A percentile compares a stretch with the other conserved stretches of the same genome.
These are phyloP conservation scores for Oenanthe javanica DNA, from an alignment of 140 eudicot species.

Conservation along the genomic window DNA sequence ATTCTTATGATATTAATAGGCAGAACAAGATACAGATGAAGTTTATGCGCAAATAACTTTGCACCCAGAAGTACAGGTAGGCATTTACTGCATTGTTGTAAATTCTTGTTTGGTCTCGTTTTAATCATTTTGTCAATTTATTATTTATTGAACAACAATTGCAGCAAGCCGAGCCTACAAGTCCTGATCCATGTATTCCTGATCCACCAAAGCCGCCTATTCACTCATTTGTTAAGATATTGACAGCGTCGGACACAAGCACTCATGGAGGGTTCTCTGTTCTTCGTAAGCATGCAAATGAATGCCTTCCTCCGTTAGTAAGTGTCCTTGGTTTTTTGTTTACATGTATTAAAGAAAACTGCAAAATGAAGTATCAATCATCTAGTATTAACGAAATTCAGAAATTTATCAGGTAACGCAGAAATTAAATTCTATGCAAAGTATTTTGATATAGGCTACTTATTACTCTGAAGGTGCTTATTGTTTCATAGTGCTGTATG, in stretches of 20 bases:
- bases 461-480: not conserved
- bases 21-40: constrained; percentile 63
- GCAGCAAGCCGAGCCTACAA: constrained; percentile 45
- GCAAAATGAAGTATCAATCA: not conserved
- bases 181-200: constrained; percentile 32
- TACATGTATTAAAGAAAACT: not conserved
- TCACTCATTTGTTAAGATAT: constrained; percentile 48
- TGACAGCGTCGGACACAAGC: constrained; percentile 74
- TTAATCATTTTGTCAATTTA: not conserved
- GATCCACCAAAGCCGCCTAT: constrained; percentile 37
- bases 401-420: too few species aligned
- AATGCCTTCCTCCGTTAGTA: constrained; percentile 69
- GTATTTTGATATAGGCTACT: not conserved
- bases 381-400: not conserved
- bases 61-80: constrained; percentile 53
- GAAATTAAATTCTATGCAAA: not conserved
- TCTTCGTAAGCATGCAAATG: constrained; percentile 60
- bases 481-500: not conserved
- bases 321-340: not conserved
- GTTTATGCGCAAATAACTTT: constrained; percentile 64
- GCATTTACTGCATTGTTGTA: constrained; percentile 8
- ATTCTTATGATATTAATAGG: constrained; percentile 24
- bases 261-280: constrained; percentile 77
- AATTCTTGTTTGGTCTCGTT: not conserved
- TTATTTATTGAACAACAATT: not conserved